Percentiles rank a stretch among this genome's conserved stretches.
phyloP scores from a whole-genome alignment of 2,329 filamentous ascomycete genomes.

The Paecilomyces formosus region DNA sequence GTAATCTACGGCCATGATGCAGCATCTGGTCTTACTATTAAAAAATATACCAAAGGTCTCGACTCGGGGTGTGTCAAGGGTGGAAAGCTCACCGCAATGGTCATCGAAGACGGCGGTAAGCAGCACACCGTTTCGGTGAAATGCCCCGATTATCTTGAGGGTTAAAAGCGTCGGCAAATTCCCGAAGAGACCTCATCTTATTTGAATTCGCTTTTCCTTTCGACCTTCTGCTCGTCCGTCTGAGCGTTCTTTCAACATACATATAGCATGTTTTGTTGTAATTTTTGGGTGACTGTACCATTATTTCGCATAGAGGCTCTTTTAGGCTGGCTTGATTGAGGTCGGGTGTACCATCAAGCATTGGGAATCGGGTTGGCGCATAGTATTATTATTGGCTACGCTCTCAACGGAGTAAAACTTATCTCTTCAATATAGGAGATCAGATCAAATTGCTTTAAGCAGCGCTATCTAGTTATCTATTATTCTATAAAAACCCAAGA shows the following conservation, averaged over 20 bases:
- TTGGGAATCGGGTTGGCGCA: neutral
- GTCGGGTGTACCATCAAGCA: neutral
- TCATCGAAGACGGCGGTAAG: slow-evolving; percentile 55
- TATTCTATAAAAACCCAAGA: neutral
- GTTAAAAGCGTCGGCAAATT: slow-evolving; percentile 2
- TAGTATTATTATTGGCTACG: neutral
- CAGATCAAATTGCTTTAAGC: neutral
- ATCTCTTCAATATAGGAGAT: neutral
- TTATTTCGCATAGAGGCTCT: neutral
- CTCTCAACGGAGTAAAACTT: neutral
- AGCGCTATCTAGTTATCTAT: neutral
- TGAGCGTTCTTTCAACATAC: neutral
- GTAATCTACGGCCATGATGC: slow-evolving; percentile 88
- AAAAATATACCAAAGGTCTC: slow-evolving; percentile 71
- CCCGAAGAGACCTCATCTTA: neutral
- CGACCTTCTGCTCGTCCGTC: neutral
- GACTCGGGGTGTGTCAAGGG: slow-evolving; percentile 78
- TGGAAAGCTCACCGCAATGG: slow-evolving; percentile 65
- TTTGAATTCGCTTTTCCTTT: neutral
- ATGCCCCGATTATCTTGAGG: slow-evolving; percentile 27
- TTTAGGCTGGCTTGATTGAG: neutral
- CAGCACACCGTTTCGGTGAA: slow-evolving; percentile 34
- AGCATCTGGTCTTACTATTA: slow-evolving; percentile 58
- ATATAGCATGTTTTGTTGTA: neutral
- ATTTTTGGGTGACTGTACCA: neutral